Percentiles rank a stretch among this genome's conserved stretches.
phyloP scores from a whole-genome alignment of 345 rosid genomes.

The Tarenaya hassleriana region DNA sequence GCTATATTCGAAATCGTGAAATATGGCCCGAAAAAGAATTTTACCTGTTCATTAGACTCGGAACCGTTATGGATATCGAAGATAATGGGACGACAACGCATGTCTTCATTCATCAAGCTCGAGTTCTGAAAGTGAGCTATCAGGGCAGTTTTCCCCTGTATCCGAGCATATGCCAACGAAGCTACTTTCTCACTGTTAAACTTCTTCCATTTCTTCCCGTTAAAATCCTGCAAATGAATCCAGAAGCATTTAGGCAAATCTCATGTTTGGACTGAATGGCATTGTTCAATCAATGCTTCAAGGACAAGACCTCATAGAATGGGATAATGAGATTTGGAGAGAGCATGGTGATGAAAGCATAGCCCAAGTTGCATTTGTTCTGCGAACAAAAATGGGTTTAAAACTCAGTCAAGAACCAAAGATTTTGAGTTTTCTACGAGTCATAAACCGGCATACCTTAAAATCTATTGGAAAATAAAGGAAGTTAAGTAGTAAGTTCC shows the following conservation, averaged over 20 bases:
- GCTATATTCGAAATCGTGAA: too few species aligned
- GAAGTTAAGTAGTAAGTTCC: slow-evolving; percentile 33
- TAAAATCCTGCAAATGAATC: slow-evolving; percentile 49
- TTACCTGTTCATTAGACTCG: slow-evolving; percentile 43
- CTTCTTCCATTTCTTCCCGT: slow-evolving; percentile 90
- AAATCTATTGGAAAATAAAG: slow-evolving; percentile 32
- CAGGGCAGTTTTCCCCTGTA: slow-evolving; percentile 74
- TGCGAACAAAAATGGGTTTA: slow-evolving; percentile 29
- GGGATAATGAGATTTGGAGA: slow-evolving; percentile 66
- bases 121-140: slow-evolving; percentile 84
- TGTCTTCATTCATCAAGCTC: slow-evolving; percentile 86
- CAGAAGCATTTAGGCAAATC: not conserved
- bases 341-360: slow-evolving; percentile 81
- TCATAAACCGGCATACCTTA: slow-evolving; percentile 16
- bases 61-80: slow-evolving; percentile 55
- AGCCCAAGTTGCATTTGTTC: slow-evolving; percentile 91
- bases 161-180: slow-evolving; percentile 76
- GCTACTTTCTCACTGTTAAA: slow-evolving; percentile 91
- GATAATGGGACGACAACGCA: slow-evolving; percentile 78
- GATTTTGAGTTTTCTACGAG: not conserved
- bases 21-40: not conserved
- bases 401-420: slow-evolving; percentile 10
- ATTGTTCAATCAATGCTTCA: not conserved
- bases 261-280: not conserved
- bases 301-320: slow-evolving; percentile 55